These are phyloP conservation scores for Senecio squalidus DNA, from an alignment of 140 eudicot species.

Conservation along the genomic window DNA sequence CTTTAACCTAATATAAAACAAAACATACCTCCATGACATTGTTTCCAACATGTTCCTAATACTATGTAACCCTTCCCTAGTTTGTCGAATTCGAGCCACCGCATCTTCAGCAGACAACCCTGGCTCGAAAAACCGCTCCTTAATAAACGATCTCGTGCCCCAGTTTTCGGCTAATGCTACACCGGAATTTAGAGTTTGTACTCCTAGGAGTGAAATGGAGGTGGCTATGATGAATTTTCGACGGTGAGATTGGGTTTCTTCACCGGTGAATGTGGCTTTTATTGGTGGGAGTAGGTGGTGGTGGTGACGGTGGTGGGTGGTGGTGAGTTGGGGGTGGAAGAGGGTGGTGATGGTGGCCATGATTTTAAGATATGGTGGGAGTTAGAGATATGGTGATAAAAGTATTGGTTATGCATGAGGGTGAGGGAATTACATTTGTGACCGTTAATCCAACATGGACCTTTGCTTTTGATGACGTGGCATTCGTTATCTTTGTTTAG, in stretches of 20 bases:
- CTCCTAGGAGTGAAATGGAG: constrained; percentile 40
- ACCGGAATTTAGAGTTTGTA: constrained; percentile 25
- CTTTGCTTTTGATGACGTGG: constrained; percentile 53
- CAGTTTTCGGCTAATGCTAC: constrained; percentile 60
- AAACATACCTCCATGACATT: constrained; percentile 86
- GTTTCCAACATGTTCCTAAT: constrained; percentile 78
- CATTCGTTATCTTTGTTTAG: constrained; percentile 38
- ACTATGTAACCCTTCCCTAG: constrained; percentile 77
- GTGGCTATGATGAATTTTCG: constrained; percentile 45
- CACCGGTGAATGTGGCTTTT: constrained; percentile 36
- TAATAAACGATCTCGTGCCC: constrained; percentile 62
- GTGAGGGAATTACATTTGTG: constrained; percentile 21
- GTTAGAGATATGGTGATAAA: background rate
- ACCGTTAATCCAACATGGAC: constrained; percentile 46
- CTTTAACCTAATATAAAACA: constrained; percentile 74
- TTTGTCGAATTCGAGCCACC: constrained; percentile 63
- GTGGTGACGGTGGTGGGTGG: constrained; percentile 31
- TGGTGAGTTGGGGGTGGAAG: constrained; percentile 38
- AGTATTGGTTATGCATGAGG: constrained; percentile 21
- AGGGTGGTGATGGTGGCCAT: constrained; percentile 44
- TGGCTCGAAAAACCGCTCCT: constrained; percentile 63
- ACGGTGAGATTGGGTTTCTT: constrained; percentile 33
- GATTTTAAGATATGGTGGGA: constrained; percentile 20
- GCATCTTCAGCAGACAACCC: constrained; percentile 84
- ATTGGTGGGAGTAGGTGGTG: constrained; percentile 16